Base-by-base conservation (phyloP, 192 early-diverging fungal species). In the Rhizoclosmatium sp. region DNA sequence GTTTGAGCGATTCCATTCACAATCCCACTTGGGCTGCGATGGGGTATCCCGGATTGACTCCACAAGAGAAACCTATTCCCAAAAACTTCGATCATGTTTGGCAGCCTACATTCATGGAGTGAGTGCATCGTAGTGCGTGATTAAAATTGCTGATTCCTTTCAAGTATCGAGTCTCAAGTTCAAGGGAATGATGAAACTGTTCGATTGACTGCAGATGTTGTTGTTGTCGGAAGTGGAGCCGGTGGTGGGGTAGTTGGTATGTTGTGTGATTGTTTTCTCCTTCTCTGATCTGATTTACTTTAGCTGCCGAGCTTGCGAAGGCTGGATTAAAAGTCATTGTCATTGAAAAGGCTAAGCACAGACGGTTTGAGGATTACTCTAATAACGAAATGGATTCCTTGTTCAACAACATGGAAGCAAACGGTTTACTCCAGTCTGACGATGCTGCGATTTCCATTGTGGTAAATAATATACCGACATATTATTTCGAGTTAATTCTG, bases 271-370 rank as follows among this genome's bases (percentile, higher is more conserved):
- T n/a, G n/a, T n/a, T n/a, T n/a, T n/a, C n/a, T n/a, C n/a, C n/a
- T n/a, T n/a, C n/a, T n/a, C n/a, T n/a, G n/a, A n/a, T n/a, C n/a
- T n/a, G n/a, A n/a, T n/a, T n/a, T n/a, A n/a, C n/a, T n/a, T n/a
- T n/a, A n/a, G 94, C 94, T 4, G 89, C 88, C 3, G 88, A 91
- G 62, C 86, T 95, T 3, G 82, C 93, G 1, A 81, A 84, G 72
- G 86, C 87, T 12, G 94, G 93, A 1, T 85, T 92, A 78, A 82
- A 78, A 1, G 92, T 95, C 3, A 59, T 95, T 39, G 89, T 95
- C 2, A 74, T 94, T 14, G 94, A 95, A 79, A 95, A 94, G 79
- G 92, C n/a, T n/a, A 84, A 71, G 90, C 91, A 92, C 81, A 73
- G 82, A 47, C 85, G 87, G 54, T 89, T 86, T 42, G 66, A 77